Conservation (phyloP, 116 monocot genomes). For the Dioscorea cayenensis region DNA sequence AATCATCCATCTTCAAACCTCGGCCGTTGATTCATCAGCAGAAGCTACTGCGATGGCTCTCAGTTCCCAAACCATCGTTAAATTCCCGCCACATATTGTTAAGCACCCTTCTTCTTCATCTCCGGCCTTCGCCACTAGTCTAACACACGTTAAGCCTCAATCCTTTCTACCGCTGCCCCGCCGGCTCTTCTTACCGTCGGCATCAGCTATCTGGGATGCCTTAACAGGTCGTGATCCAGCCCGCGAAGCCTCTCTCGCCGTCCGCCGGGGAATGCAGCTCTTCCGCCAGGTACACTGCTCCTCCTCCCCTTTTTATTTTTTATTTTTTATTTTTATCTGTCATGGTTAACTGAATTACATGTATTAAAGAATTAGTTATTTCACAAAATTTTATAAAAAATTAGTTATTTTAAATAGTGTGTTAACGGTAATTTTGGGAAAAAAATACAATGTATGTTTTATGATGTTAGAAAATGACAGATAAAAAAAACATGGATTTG, state of each 20-base stretch:
- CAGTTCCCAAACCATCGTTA: background rate
- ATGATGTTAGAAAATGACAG: too few species aligned
- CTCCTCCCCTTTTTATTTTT: background rate
- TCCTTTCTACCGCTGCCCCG: slow-evolving; percentile 29
- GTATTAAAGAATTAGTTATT: too few species aligned
- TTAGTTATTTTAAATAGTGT: too few species aligned
- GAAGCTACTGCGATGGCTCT: background rate
- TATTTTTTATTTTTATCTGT: too few species aligned
- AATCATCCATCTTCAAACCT: background rate
- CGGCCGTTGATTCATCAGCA: background rate
- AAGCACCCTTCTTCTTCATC: background rate
- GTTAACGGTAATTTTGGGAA: too few species aligned
- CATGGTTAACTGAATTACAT: too few species aligned
- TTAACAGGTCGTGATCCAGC: slow-evolving; percentile 43
- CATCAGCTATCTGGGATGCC: slow-evolving; percentile 72
- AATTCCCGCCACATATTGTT: too few species aligned
- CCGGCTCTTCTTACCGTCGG: slow-evolving; percentile 43
- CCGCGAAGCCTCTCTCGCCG: slow-evolving; percentile 46
- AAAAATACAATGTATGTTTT: too few species aligned
- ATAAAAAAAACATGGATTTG: too few species aligned
- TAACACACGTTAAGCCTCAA: background rate
- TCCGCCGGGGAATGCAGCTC: slow-evolving; percentile 80
- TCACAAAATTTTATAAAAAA: too few species aligned
- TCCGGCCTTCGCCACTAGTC: background rate
- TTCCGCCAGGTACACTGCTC: slow-evolving; percentile 54